These are phyloP conservation scores for Diaporthe citrichinensis DNA, from an alignment of 2,329 filamentous ascomycete genomes.

Conservation along the genomic window DNA sequence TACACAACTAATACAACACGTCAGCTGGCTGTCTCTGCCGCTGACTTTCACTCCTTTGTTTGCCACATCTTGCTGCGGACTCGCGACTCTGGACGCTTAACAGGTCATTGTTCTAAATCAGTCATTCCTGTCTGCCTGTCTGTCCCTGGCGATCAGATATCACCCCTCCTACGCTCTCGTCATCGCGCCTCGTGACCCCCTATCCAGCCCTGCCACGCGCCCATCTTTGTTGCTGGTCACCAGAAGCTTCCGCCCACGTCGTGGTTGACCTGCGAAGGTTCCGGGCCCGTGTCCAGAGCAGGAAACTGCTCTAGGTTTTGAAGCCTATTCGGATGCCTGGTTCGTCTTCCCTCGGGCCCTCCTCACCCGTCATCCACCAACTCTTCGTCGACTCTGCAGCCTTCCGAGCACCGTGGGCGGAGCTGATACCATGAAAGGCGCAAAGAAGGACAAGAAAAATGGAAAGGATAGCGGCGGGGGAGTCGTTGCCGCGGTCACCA, in stretches of 20 bases:
- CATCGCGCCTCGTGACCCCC: slow-evolving; percentile 36
- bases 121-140: slow-evolving; percentile 28
- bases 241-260: slow-evolving; percentile 25
- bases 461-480: slow-evolving; percentile 64
- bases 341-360: slow-evolving; percentile 40
- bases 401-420: slow-evolving; percentile 22
- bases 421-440: slow-evolving; percentile 51
- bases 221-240: slow-evolving; percentile 39
- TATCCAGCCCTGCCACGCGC: slow-evolving; percentile 37
- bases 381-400: slow-evolving; percentile 27
- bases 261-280: slow-evolving; percentile 38
- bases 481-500: slow-evolving; percentile 67
- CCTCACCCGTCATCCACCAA: slow-evolving; percentile 38
- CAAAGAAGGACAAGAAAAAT: slow-evolving; percentile 69
- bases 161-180: slow-evolving; percentile 27
- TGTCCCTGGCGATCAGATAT: slow-evolving; percentile 31
- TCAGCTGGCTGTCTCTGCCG: slow-evolving; percentile 37
- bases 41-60: slow-evolving; percentile 40
- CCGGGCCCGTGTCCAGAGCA: slow-evolving; percentile 40
- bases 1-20: slow-evolving; percentile 32
- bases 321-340: slow-evolving; percentile 41
- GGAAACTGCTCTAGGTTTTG: slow-evolving; percentile 42
- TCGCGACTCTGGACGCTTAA: slow-evolving; percentile 22
- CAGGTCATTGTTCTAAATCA: slow-evolving; percentile 28
- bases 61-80: slow-evolving; percentile 31